Percentiles rank a stretch among this genome's conserved stretches.
phyloP scores from a whole-genome alignment of 2,329 filamentous ascomycete species.

The Penicillium olsonii region DNA sequence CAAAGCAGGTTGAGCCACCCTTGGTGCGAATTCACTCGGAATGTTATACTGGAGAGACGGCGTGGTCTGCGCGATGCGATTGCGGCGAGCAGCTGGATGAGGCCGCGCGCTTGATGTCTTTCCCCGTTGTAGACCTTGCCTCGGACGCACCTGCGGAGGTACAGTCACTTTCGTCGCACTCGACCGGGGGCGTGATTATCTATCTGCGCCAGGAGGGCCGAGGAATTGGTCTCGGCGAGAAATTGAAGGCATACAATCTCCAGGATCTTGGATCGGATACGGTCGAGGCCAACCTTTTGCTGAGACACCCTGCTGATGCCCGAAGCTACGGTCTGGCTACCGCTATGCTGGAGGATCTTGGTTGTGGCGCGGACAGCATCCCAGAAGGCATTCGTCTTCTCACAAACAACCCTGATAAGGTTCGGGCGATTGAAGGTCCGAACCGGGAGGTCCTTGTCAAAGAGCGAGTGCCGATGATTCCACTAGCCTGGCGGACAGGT shows the following conservation, averaged over 20 bases:
- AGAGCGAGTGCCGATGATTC: slow-evolving; percentile 93
- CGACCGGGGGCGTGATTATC: slow-evolving; percentile 82
- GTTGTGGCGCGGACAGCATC: slow-evolving; percentile 66
- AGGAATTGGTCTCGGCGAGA: slow-evolving; percentile 91
- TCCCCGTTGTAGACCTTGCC: slow-evolving; percentile 50
- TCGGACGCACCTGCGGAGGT: slow-evolving; percentile 29
- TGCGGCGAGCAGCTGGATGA: slow-evolving; percentile 98
- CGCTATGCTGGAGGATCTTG: slow-evolving; percentile 86
- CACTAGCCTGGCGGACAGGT: slow-evolving; percentile 83
- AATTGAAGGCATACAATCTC: slow-evolving; percentile 96
- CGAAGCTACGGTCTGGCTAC: slow-evolving; percentile 95
- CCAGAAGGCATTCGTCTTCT: slow-evolving; percentile 67
- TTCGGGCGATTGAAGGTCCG: slow-evolving; percentile 88
- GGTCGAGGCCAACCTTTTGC: slow-evolving; percentile 87
- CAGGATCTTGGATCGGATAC: slow-evolving; percentile 98
- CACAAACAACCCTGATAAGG: slow-evolving; percentile 98
- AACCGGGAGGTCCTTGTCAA: slow-evolving; percentile 83
- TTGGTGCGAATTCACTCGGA: slow-evolving; percentile 95
- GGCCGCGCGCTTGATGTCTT: slow-evolving; percentile 87
- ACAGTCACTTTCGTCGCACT: slow-evolving; percentile 48
- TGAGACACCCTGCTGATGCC: slow-evolving; percentile 91
- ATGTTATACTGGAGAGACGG: slow-evolving; percentile 97
- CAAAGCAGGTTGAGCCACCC: slow-evolving; percentile 52
- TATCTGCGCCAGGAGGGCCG: slow-evolving; percentile 95
- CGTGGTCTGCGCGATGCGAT: slow-evolving; percentile 96